Evolutionary conservation across 1,139 yeast species (phyloP).

Genomic region (Taphrina betulina): DNA sequence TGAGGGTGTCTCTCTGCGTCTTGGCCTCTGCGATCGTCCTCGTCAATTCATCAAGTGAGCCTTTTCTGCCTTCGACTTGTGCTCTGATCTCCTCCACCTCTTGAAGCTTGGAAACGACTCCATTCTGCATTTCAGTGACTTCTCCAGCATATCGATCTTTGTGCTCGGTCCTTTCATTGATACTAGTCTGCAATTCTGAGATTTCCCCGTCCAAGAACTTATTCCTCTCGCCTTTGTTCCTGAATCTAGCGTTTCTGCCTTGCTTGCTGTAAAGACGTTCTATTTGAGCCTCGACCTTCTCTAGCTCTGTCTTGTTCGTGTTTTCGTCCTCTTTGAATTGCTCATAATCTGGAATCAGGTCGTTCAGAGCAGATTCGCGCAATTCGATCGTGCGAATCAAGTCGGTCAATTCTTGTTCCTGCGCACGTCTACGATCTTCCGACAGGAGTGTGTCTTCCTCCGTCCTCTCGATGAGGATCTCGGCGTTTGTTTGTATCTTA

Average conservation of each 20-base stretch:
- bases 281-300: slow-evolving; percentile 55
- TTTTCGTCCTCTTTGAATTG: slow-evolving; percentile 50
- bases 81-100: slow-evolving; percentile 27
- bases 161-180: slow-evolving; percentile 40
- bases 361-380: slow-evolving; percentile 36
- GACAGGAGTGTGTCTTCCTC: slow-evolving; percentile 39
- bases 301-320: slow-evolving; percentile 45
- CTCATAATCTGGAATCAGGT: slow-evolving; percentile 49
- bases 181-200: slow-evolving; percentile 44
- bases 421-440: slow-evolving; percentile 34
- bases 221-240: slow-evolving; percentile 60
- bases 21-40: slow-evolving; percentile 32
- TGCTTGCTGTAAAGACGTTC: slow-evolving; percentile 70
- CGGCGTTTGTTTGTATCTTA: slow-evolving; percentile 40
- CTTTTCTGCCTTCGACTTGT: slow-evolving; percentile 35
- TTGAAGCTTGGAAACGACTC: slow-evolving; percentile 39
- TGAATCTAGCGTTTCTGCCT: slow-evolving; percentile 65
- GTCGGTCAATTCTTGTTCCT: slow-evolving; percentile 34
- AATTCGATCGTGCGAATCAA: slow-evolving; percentile 24
- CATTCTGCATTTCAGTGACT: slow-evolving; percentile 43
- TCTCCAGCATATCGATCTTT: slow-evolving; percentile 41
- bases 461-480: slow-evolving; percentile 43
- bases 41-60: slow-evolving; percentile 29
- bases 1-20: slow-evolving; percentile 44
- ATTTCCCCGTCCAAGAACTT: slow-evolving; percentile 62